Conservation (phyloP, 495 filamentous ascomycete species). For the Hypoxylon rickii region DNA sequence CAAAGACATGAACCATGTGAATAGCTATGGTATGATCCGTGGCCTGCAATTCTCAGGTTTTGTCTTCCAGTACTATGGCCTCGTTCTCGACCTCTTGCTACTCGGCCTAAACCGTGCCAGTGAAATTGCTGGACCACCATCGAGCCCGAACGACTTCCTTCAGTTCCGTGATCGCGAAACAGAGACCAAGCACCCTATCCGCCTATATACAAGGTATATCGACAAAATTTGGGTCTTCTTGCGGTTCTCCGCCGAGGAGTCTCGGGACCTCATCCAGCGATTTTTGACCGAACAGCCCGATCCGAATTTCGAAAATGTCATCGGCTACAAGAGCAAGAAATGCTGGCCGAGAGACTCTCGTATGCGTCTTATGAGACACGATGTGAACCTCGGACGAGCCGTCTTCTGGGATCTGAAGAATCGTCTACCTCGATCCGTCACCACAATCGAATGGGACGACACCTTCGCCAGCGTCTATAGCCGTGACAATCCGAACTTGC, state of each 20-base stretch:
- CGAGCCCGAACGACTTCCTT: slow-evolving; percentile 96
- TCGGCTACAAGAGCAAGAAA: slow-evolving; percentile 98
- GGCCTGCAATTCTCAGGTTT: slow-evolving; percentile 98
- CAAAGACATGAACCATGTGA: slow-evolving; percentile 99
- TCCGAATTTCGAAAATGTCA: slow-evolving; percentile 99
- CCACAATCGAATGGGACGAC: slow-evolving; percentile 99
- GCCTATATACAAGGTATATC: slow-evolving; percentile 95
- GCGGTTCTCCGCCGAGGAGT: slow-evolving; percentile 90
- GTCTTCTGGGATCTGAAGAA: slow-evolving; percentile 99
- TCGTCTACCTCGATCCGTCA: slow-evolving; percentile 87
- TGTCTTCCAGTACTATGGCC: slow-evolving; percentile 97
- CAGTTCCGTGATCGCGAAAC: slow-evolving; percentile 93
- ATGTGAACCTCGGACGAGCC: slow-evolving; percentile 96
- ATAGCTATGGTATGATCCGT: slow-evolving; percentile 97
- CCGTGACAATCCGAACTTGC: slow-evolving; percentile 93
- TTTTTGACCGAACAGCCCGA: slow-evolving; percentile 98
- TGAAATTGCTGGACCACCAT: slow-evolving; percentile 96
- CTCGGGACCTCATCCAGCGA: slow-evolving; percentile 92
- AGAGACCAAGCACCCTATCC: slow-evolving; percentile 91
- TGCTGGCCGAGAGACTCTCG: slow-evolving; percentile 98
- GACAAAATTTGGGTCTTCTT: slow-evolving; percentile 99
- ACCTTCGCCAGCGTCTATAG: slow-evolving; percentile 99
- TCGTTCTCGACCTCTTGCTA: slow-evolving; percentile 92
- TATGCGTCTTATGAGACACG: slow-evolving; percentile 98
- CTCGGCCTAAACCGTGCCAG: slow-evolving; percentile 93